Conservation (phyloP, 768 basidiomycete species). For the Xerocomus brunneocitrinus region DNA sequence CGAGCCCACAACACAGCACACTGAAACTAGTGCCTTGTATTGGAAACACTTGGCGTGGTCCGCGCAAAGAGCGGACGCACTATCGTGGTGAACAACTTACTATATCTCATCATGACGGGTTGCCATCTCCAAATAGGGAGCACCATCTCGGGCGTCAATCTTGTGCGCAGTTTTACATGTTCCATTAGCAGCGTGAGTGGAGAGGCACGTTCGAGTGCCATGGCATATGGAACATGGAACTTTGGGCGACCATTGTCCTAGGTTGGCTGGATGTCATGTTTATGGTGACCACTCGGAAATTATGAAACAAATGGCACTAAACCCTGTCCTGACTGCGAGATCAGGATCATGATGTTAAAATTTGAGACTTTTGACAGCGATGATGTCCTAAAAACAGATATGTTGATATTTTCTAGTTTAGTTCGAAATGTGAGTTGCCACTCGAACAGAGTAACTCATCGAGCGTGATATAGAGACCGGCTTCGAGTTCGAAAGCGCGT, state of each 20-base stretch:
- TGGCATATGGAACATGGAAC: not conserved
- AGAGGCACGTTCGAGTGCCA: conserved; percentile 1
- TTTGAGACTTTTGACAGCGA: not conserved
- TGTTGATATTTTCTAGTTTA: no score
- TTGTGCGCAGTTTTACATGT: not conserved
- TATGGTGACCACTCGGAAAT: not conserved
- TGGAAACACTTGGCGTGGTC: not conserved
- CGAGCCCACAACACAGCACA: not conserved
- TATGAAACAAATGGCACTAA: conserved; percentile 3
- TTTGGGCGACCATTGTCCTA: not conserved
- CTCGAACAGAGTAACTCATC: no score
- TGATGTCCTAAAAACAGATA: not conserved
- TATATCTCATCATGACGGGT: not conserved
- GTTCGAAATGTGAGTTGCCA: not conserved
- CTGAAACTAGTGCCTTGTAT: not conserved
- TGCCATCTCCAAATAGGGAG: not conserved
- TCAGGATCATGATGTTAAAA: conserved; percentile 1
- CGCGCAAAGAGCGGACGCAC: conserved; percentile 9
- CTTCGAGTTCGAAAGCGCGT: not conserved
- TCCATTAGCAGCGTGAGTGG: conserved; percentile 1
- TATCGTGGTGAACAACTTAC: not conserved
- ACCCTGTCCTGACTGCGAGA: not conserved
- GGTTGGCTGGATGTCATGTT: not conserved
- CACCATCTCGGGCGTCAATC: conserved; percentile 17
- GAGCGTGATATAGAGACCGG: not conserved